Conservation (phyloP, 192 early-diverging fungal genomes). For the Entophlyctis helioformis region DNA sequence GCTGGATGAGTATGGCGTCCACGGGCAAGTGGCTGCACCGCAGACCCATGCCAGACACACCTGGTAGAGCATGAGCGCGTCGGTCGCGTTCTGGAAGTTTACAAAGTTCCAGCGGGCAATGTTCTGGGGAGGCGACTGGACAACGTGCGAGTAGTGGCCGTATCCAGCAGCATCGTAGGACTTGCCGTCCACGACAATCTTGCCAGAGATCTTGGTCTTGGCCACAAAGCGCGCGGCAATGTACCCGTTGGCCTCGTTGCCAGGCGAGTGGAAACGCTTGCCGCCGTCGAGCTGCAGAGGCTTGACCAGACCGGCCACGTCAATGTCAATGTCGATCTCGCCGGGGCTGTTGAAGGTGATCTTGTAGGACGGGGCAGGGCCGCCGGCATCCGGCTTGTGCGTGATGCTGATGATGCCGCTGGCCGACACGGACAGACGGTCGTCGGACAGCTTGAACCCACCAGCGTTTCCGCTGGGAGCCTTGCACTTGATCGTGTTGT, state of each 20-base stretch:
- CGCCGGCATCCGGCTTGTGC: slow-evolving; percentile 36
- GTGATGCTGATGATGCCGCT: slow-evolving; percentile 65
- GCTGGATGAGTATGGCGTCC: too few relatives aligned
- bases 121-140: slow-evolving; percentile 75
- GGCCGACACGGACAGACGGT: slow-evolving; percentile 63
- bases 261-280: slow-evolving; percentile 56
- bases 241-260: slow-evolving; percentile 35
- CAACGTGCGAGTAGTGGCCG: slow-evolving; percentile 71
- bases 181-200: slow-evolving; percentile 58
- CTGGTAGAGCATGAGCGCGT: slow-evolving; percentile 44
- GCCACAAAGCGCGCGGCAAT: slow-evolving; percentile 80
- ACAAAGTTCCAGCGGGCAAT: slow-evolving; percentile 80
- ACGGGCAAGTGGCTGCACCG: too few relatives aligned
- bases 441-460: slow-evolving; percentile 56
- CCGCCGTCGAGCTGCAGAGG: slow-evolving; percentile 78
- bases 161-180: slow-evolving; percentile 55
- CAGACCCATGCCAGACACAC: slow-evolving; percentile 3
- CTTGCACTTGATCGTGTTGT: slow-evolving; percentile 47
- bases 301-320: slow-evolving; percentile 49
- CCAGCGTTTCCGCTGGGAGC: slow-evolving; percentile 50
- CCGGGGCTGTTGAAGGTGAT: slow-evolving; percentile 29
- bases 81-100: slow-evolving; percentile 58
- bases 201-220: slow-evolving; percentile 54
- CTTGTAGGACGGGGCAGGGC: slow-evolving; percentile 24
- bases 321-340: slow-evolving; percentile 55